Evolutionary conservation across 257 asterid genomes (phyloP).

Genomic region (Datura wrightii): DNA sequence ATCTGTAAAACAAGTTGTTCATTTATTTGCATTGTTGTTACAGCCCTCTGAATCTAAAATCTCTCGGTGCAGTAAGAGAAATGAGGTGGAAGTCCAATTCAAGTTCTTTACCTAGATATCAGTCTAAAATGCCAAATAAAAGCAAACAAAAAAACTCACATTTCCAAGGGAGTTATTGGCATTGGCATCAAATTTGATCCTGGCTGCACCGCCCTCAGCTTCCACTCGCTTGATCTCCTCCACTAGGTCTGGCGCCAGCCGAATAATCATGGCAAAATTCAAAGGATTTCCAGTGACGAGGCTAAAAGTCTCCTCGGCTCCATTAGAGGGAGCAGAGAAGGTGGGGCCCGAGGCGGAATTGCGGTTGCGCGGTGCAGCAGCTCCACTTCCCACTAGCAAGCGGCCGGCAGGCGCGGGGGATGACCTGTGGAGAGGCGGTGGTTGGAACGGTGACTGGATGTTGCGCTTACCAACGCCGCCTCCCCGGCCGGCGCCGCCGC

Average conservation of each 20-base stretch:
- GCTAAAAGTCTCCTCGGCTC: constrained; percentile 74
- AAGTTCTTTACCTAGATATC: background rate
- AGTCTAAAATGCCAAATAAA: background rate
- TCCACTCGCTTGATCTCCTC: constrained; percentile 99
- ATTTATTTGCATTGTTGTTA: background rate
- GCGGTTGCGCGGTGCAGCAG: constrained; percentile 56
- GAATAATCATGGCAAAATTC: constrained; percentile 86
- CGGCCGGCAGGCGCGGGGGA: constrained; percentile 56
- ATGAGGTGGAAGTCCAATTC: background rate
- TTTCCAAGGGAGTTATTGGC: constrained; percentile 73
- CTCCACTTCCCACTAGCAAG: constrained; percentile 57
- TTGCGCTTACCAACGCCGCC: constrained; percentile 66
- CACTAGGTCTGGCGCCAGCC: constrained; percentile 86
- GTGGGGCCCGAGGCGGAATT: constrained; percentile 46
- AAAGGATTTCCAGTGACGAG: constrained; percentile 80
- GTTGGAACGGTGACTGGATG: constrained; percentile 50
- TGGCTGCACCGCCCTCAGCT: constrained; percentile 70
- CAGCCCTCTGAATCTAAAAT: constrained; percentile 14
- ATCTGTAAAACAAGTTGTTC: constrained; percentile 21
- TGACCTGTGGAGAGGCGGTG: constrained; percentile 68
- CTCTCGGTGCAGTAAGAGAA: background rate
- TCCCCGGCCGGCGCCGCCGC: constrained; percentile 70
- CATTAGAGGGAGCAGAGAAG: constrained; percentile 44
- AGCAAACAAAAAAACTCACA: constrained; percentile 56
- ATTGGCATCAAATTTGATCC: constrained; percentile 85